Base-by-base conservation (phyloP, 768 basidiomycete species). In the Hericium rajendrae region DNA sequence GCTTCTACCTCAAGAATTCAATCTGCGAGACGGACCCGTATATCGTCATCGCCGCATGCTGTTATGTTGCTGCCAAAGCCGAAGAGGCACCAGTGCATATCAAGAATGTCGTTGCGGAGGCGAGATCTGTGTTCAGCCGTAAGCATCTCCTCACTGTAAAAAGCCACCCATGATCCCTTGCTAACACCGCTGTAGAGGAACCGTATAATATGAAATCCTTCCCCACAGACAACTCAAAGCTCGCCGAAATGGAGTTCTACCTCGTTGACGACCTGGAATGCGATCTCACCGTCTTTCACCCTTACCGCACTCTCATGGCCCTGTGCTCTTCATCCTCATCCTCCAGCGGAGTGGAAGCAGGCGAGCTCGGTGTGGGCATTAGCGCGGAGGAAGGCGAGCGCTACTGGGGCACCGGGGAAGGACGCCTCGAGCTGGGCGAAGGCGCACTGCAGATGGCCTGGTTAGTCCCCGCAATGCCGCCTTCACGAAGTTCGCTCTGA, bases 171-270 rank as follows among this genome's bases (percentile, higher is more conserved):
- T 22, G 2, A 28, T 55, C 10, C 32, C 11, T 32, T 32, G 13
- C 53, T 57, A 11, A 38, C 20, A 32, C 28, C 2, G 5, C 18
- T 38, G 9, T 38, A 84, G 81, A 78, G 55, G 82, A 84, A 54
- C 84, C 82, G 18, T 89, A 90, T 65, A 81, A 78, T 4, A 75
- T 88, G 67, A 86, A 88, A 66, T 71, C 79, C n/a, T 95, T 97
- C 66, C 83, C 89, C 0, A 80, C 87, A 0, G 94, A 97, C 67
- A 88, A 94, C 65, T 81, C 87, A 11, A 94, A 92, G 66, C 76
- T 99, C 13, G 97, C 94, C 3, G 97, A 99, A 70, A 97, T 97
- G 94, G 95, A 98, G 68, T 98, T 98, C 73, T 98, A 95, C 73
- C 84, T 98, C 10, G 86, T 99, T 22, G 92, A 92, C 66, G 94